Evolutionary conservation across 441 rosid genomes (phyloP), one percentile per base, ranked within the genome.

Genomic region (Francoa sonchifolia): DNA sequence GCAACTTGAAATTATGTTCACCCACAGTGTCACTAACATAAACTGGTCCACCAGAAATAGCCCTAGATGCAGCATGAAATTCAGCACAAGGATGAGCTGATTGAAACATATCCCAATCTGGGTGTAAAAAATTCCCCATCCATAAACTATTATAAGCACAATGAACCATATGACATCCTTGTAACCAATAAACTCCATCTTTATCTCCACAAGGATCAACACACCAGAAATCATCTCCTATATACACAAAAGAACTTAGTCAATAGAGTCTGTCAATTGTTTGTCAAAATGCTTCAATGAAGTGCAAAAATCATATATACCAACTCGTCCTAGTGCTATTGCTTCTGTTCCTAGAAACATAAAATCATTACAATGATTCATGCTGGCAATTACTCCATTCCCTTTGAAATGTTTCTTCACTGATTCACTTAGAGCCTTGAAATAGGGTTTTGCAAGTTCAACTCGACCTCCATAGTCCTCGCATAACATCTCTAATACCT

Each of bases 91-190:
- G 89, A 51, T 87, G 89, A 1, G 88, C 74, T 3, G 97, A 74
- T 32, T 83, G 95, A 72, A 87, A 83, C 95, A 83, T 83, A 67
- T 83, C 97, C 95, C 95, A 83, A 45, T 87, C 95, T 1, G 95
- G 97, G 50, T 76, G 97, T 33, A 87, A 80, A 52, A 87, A 76
- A 22, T 83, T 57, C 9, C 67, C 55, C 50, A 61, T 61, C 58
- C 67, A 55, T 26, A 50, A 10, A 44, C 62, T 55, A n/a, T 61
- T 51, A 25, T 16, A 61, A 14, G 67, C 55, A 13, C 67, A 61
- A 6, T 27, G 58, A 36, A 50, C 60, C 62, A 61, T 55, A 29
- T 61, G 67, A 28, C 56, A 47, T 1, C 67, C 58, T 21, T 55
- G 67, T 33, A 51, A 48, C 62, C 58, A 61, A 48, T 33, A 61